Conservation (phyloP, 1,284 basidiomycete genomes). For the Tilletia walkeri region DNA sequence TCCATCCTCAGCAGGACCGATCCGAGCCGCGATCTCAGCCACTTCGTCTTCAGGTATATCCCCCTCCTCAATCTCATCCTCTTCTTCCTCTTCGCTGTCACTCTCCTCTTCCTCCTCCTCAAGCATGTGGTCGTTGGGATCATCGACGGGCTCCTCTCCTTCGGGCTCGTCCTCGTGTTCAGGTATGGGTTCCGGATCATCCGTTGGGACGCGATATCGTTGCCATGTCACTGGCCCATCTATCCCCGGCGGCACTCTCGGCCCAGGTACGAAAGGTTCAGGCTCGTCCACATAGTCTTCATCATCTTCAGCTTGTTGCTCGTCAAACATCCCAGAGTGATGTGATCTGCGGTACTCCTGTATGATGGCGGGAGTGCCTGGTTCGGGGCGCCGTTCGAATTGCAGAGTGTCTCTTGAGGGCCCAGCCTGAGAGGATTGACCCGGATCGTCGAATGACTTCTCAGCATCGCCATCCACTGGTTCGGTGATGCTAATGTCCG, state of each 20-base stretch:
- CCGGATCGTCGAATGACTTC: too few species aligned
- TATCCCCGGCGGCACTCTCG: too few species aligned
- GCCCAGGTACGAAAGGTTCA: not conserved
- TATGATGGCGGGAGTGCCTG: not conserved
- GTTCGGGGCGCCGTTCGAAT: not conserved
- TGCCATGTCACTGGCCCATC: too few species aligned
- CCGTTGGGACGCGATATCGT: not conserved
- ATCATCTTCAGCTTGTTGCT: not conserved
- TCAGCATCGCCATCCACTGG: too few species aligned
- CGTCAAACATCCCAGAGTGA: too few species aligned
- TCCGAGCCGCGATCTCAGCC: too few species aligned
- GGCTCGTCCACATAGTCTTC: not conserved
- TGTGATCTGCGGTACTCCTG: not conserved
- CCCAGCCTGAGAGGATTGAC: not conserved
- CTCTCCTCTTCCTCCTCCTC: not conserved
- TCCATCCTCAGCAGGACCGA: not conserved
- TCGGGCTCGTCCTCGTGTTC: not conserved
- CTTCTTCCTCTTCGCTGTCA: slow-evolving; percentile 20
- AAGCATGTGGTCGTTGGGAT: not conserved
- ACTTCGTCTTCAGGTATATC: not conserved
- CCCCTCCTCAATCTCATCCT: slow-evolving; percentile 27
- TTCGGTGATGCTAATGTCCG: too few species aligned
- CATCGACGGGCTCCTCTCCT: not conserved
- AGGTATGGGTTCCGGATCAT: not conserved
- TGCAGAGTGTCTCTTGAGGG: not conserved